Base-by-base conservation (phyloP, 208 protist genomes). In the Entamoeba moshkovskii region DNA sequence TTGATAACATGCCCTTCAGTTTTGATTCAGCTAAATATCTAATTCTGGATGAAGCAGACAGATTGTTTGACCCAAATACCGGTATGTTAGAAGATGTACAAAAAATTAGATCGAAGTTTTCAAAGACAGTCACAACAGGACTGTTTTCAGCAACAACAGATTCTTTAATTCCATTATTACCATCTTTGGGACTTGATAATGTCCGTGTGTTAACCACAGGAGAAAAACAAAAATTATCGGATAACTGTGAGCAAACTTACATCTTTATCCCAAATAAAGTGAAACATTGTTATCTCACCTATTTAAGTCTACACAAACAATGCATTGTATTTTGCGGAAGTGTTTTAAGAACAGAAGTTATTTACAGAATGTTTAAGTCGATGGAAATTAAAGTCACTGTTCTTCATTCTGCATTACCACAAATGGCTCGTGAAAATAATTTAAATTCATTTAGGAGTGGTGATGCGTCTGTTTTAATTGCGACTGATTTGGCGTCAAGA, bases 401-500 rank as follows among this genome's bases (percentile, higher is more conserved):
- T 42, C 42, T 92, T 22, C 73, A 92, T 45, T 92, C 73, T 29
- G 42, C 11, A 46, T 92, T 92, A 45, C 38, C 38, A 18, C 91
- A 94, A 92, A 8, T 48, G 42, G 44, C 38, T 38, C 38, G 92
- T 38, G 46, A 95, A 95, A 45, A 25, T 44, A 47, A 25, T 42
- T 45, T 47, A 45, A 13, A 38, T 44, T n/a, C 4, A 45, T 92
- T 92, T 92, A 92, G 73, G 18, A 46, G 29, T 38, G 97, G 97
- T n/a, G 29, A 94, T 13, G 97, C 96, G 49, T 95, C 95, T 46
- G 96, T 99, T 48, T 96, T 99, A 44, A 97, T 99, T 46, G 98
- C 98, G 29, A 99, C 98, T 44, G 98, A 99, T 95, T 98, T 99
- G 22, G 98, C 98, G 25, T 98, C 98, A 25, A 97, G 98, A 92